Evolutionary conservation across 192 early-diverging fungal genomes (phyloP).

Genomic region (Coemansia javaensis): DNA sequence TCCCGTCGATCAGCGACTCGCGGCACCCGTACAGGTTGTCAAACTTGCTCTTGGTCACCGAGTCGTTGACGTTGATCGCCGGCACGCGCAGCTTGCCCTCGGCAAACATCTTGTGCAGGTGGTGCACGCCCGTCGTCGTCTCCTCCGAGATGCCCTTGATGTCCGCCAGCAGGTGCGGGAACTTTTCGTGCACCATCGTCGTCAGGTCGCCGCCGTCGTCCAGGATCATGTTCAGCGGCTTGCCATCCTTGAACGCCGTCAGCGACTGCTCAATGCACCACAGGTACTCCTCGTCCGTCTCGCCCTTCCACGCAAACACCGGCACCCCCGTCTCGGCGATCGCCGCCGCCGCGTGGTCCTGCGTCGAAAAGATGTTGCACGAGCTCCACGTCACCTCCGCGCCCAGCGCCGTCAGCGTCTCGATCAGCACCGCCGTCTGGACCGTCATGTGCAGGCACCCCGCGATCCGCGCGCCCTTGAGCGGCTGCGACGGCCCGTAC

Average conservation of each 20-base stretch:
- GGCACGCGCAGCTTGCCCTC: constrained; percentile 95
- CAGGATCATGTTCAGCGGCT: constrained; percentile 97
- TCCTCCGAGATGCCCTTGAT: constrained; percentile 97
- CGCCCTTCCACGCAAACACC: constrained; percentile 99
- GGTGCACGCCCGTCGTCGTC: constrained; percentile 99
- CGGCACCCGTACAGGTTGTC: constrained; percentile 99
- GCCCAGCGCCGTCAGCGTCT: constrained; percentile 91
- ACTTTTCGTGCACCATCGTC: constrained; percentile 91
- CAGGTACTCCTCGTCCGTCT: constrained; percentile 98
- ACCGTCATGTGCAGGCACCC: constrained; percentile 99
- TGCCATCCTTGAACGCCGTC: constrained; percentile 83
- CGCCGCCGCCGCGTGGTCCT: constrained; percentile 98
- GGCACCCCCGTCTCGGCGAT: constrained; percentile 95
- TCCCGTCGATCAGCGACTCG: constrained; percentile 98
- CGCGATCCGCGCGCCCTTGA: constrained; percentile 92
- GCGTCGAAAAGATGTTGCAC: constrained; percentile 97
- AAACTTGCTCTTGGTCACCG: constrained; percentile 99
- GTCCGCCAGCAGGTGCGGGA: constrained; percentile 78
- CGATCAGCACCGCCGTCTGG: constrained; percentile 97
- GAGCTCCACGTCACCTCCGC: constrained; percentile 88
- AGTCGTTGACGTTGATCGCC: constrained; percentile 99
- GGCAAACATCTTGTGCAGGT: constrained; percentile 98
- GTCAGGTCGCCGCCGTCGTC: constrained; percentile 99
- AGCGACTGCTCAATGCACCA: constrained; percentile 99
- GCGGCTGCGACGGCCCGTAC: constrained; percentile 85